A percentile compares a stretch with the other conserved stretches of the same genome.
phyloP scores from a whole-genome alignment of 345 rosid genomes.

The Capsella bursapastoris region DNA sequence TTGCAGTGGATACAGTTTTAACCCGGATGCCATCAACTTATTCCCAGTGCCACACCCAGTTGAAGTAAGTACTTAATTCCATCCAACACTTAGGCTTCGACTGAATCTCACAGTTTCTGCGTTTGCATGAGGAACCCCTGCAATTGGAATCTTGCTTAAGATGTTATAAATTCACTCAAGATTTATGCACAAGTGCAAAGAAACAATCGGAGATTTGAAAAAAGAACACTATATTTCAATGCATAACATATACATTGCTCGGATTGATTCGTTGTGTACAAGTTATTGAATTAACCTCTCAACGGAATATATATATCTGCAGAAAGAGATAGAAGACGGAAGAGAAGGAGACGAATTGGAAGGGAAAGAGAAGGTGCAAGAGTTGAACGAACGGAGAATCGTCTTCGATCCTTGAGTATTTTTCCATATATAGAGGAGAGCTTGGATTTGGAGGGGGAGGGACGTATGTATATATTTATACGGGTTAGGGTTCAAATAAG shows the following conservation, averaged over 20 bases:
- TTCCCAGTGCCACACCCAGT: conserved; percentile 62
- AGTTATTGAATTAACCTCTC: background rate
- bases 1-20: conserved; percentile 72
- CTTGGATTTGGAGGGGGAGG: background rate
- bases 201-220: background rate
- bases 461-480: conserved; percentile 31
- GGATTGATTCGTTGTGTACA: background rate
- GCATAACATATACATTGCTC: background rate
- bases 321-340: conserved; percentile 45
- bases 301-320: conserved; percentile 26
- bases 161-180: background rate
- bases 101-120: background rate
- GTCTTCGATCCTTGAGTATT: conserved; percentile 44
- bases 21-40: conserved; percentile 70
- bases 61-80: conserved; percentile 57
- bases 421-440: conserved; percentile 19
- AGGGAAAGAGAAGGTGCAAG: conserved; percentile 41
- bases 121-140: background rate
- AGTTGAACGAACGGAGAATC: conserved; percentile 40
- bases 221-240: background rate
- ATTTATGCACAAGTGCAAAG: background rate
- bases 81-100: conserved; percentile 2
- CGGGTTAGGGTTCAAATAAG: conserved; percentile 14
- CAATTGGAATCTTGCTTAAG: background rate
- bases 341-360: conserved; percentile 33